A percentile compares a stretch with the other conserved stretches of the same genome.
Evolutionary conservation across 345 rosid genomes (phyloP).

Genomic region (Schrenkiella parvula): DNA sequence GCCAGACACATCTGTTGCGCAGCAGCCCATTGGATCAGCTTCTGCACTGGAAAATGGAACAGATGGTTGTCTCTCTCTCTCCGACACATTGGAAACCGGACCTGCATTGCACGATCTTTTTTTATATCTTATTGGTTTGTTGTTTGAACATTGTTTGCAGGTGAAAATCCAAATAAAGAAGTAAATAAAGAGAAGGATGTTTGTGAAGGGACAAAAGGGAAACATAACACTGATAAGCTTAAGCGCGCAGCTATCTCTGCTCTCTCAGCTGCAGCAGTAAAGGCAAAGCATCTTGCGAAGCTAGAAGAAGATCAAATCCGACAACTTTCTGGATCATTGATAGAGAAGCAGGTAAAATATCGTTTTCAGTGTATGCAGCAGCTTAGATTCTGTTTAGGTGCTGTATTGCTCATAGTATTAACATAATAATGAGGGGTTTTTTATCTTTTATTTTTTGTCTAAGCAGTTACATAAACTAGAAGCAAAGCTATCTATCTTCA

Average conservation of each 20-base stretch:
- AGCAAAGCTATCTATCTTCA: slow-evolving; percentile 71
- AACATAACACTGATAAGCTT: slow-evolving; percentile 49
- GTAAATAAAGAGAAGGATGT: slow-evolving; percentile 41
- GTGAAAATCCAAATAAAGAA: slow-evolving; percentile 35
- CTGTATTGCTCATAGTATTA: not conserved
- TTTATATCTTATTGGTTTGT: not conserved
- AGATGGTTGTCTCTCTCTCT: slow-evolving; percentile 12
- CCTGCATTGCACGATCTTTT: not conserved
- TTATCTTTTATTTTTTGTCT: not conserved
- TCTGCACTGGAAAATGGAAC: slow-evolving; percentile 25
- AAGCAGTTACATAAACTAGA: slow-evolving; percentile 87
- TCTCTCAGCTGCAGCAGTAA: slow-evolving; percentile 92
- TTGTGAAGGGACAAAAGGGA: slow-evolving; percentile 43
- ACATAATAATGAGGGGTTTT: not conserved
- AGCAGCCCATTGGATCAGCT: slow-evolving; percentile 20
- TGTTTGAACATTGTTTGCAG: slow-evolving; percentile 14
- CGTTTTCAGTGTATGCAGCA: not conserved
- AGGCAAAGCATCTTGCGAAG: slow-evolving; percentile 79
- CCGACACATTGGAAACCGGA: not conserved
- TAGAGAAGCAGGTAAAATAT: slow-evolving; percentile 79
- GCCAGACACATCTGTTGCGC: slow-evolving; percentile 11
- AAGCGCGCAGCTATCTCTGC: slow-evolving; percentile 78
- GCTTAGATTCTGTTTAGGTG: not conserved
- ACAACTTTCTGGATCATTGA: slow-evolving; percentile 59
- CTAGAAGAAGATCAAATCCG: slow-evolving; percentile 86